Evolutionary conservation across 2,329 filamentous ascomycete species (phyloP).

Genomic region (Fusarium nelsonii): DNA sequence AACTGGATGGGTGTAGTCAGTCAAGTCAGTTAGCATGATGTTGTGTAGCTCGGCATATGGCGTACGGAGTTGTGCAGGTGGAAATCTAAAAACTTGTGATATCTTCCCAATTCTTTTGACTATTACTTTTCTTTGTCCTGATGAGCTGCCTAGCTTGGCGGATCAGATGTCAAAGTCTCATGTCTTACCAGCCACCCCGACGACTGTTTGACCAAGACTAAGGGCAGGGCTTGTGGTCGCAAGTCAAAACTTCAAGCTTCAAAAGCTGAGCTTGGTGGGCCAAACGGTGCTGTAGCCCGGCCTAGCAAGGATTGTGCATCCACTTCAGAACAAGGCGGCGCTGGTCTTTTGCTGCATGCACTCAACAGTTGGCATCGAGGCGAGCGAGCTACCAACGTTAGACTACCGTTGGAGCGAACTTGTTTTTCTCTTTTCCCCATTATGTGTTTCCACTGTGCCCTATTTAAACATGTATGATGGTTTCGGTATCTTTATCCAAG

Average conservation of each 20-base stretch:
- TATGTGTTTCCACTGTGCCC: conserved; percentile 37
- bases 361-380: conserved; percentile 44
- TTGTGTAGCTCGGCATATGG: conserved; percentile 43
- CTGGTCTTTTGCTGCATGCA: conserved; percentile 45
- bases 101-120: conserved; percentile 22
- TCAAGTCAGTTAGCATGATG: conserved; percentile 31
- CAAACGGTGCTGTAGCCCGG: conserved; percentile 12
- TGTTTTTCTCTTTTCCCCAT: conserved; percentile 25
- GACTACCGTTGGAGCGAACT: conserved; percentile 10
- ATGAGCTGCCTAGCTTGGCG: not conserved
- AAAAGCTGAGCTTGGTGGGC: conserved; percentile 10
- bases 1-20: conserved; percentile 1
- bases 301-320: conserved; percentile 29
- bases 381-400: not conserved
- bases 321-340: conserved; percentile 26
- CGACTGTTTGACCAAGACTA: conserved; percentile 7
- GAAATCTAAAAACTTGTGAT: conserved; percentile 28
- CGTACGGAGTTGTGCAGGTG: conserved; percentile 40
- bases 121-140: not conserved
- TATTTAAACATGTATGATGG: not conserved
- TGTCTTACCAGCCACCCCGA: conserved; percentile 14
- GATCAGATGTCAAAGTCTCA: not conserved
- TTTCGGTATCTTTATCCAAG: not conserved
- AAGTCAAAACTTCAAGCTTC: conserved; percentile 20
- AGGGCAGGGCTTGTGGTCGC: conserved; percentile 2